Evolutionary conservation across 83 land plant species (phyloP), one percentile per base, ranked within the genome.

Genomic region (Diphasiastrum complanatum): DNA sequence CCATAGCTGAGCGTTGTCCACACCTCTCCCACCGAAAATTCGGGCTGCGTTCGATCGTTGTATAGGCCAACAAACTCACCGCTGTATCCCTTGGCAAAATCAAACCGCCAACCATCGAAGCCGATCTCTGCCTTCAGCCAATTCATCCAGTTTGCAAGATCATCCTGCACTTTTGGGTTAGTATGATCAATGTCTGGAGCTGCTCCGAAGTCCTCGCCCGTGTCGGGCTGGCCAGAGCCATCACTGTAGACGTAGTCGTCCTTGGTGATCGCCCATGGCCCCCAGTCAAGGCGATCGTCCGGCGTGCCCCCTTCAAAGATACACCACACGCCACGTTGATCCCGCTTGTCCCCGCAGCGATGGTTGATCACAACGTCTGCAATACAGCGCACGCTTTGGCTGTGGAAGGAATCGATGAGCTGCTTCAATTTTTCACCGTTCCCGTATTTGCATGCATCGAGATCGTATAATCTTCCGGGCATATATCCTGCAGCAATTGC

Each of bases 321-420:
- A 58, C 72, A 71, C 78, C 78, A 83, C 32, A 70, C 77, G 2
- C 87, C 87, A 0, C 81, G 37, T 4, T 52, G 29, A 47, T 83
- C 85, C 61, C 74, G 43, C 33, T 29, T 28, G 2, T 73, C 75
- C 0, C 63, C 86, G 26, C 69, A 62, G 1, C 86, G 24, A 36
- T 83, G 86, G 73, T 83, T 91, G 54, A 91, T 83, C 5, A 87
- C 95, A 14, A 91, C 79, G 73, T 91, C 97, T 0, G 91, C 90
- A 0, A 87, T 34, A 67, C 79, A 67, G 24, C 86, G 64, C 20
- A 91, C 73, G 3, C 91, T 85, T 0, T 32, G 53, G 4, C 8
- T 69, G 45, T 78, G 85, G 46, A 80, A 75, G 0, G 48, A 63
- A 10, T 60, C 56, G 3, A 91, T 81, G 23, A 83, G 56, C 6